A percentile compares a stretch with the other conserved stretches of the same genome.
phyloP scores from a whole-genome alignment of 176 grass and related monocot genomes.

The Rhynchospora breviuscula region DNA sequence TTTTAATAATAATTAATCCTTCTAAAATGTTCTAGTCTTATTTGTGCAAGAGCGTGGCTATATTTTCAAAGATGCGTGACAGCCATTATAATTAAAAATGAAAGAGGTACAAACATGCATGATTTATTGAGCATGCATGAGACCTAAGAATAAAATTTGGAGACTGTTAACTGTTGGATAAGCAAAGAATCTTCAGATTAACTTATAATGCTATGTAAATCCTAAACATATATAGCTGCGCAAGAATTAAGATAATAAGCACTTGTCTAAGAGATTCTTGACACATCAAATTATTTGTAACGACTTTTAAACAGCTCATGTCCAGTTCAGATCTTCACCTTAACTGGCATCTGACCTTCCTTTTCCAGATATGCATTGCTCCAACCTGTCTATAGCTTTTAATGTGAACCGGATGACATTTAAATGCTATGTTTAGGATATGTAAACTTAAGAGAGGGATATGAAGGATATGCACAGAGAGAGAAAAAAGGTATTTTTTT shows the following conservation, averaged over 20 bases:
- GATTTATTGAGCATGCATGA: too few species aligned
- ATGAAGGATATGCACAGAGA: too few species aligned
- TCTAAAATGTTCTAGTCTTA: neutral
- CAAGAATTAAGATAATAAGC: neutral
- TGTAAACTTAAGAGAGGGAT: too few species aligned
- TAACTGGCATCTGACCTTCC: conserved; percentile 6
- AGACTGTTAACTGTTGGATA: neutral
- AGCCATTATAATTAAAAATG: neutral
- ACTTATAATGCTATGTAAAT: neutral
- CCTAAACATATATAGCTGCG: neutral
- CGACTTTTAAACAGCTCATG: conserved; percentile 19
- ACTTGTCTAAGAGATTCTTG: conserved; percentile 18
- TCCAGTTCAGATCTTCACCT: conserved; percentile 1
- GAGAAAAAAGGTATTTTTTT: too few species aligned
- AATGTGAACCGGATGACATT: neutral
- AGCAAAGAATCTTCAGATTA: neutral
- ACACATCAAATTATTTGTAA: neutral
- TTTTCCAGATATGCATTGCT: neutral
- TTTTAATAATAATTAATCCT: neutral
- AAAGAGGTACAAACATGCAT: too few species aligned
- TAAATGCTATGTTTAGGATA: too few species aligned
- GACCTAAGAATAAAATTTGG: neutral
- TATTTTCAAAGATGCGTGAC: neutral
- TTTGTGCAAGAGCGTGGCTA: neutral
- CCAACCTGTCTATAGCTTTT: conserved; percentile 8